Base-by-base conservation (phyloP, 2,329 filamentous ascomycete species). In the Trematosphaeria pertusa region DNA sequence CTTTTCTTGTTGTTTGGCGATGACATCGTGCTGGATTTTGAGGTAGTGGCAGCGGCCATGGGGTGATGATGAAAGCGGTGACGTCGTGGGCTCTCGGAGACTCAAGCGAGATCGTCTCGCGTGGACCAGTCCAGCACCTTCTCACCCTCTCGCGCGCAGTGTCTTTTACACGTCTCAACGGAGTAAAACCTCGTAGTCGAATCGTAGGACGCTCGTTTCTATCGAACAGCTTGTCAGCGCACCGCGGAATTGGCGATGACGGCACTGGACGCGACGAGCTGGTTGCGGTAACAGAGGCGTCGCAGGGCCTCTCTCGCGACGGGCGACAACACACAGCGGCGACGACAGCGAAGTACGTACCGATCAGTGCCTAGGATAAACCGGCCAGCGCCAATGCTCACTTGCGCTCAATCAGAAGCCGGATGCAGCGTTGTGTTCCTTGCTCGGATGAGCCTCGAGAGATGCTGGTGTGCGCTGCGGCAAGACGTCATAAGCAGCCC, bases 21-120 rank as follows among this genome's bases (percentile, higher is more conserved):
- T 19, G 44, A 32, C 44, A 41, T 47, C 21, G n/a, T 47, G 18
- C 19, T 34, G 36, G 43, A n/a, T 28, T 39, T 39, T 28, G 37
- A 30, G 37, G 37, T 46, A 18, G 36, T 37, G 30, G 44, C 35
- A 37, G 44, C 37, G 34, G 44, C 37, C 21, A 28, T 28, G 38
- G 26, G 32, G 39, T 47, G 35, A 36, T 41, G 26, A 30, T 41
- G 44, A 31, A 33, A 26, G 37, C 11, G 22, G 36, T 47, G 44
- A 46, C 43, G 44, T 47, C 37, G 38, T 8, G 24, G 24, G 24
- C 24, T 7, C 8, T 33, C 26, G 43, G 31, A 39, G 43, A 34
- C 36, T 45, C 24, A 11, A 12, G 42, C 8, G 35, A 38, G 31
- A 39, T 40, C 20, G 34, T 43, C 31, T 43, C 14, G 14, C 38